Evolutionary conservation across 805 yeast genomes (phyloP).

Genomic region (Millerozyma acaciae): DNA sequence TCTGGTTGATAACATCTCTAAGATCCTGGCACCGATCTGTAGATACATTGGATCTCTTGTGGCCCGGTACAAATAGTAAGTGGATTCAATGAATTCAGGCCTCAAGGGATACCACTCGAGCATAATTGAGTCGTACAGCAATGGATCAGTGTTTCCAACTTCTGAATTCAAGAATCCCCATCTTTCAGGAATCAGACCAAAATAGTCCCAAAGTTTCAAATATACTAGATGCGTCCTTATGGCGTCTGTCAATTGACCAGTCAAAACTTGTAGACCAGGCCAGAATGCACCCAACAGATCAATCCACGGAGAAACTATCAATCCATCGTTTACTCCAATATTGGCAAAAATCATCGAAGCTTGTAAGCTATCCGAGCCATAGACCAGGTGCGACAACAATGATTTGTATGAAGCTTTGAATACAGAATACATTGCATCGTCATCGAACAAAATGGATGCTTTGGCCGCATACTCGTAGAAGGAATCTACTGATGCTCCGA

Average conservation of each 20-base stretch:
- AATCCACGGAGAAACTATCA: conserved; percentile 59
- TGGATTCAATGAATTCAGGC: conserved; percentile 89
- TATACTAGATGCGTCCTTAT: conserved; percentile 55
- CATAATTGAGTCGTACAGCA: conserved; percentile 34
- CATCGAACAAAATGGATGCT: conserved; percentile 61
- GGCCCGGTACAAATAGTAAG: conserved; percentile 77
- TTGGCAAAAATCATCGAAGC: conserved; percentile 49
- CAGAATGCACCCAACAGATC: conserved; percentile 86
- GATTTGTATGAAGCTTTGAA: conserved; percentile 53
- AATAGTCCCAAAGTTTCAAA: conserved; percentile 75
- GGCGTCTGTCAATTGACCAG: conserved; percentile 72
- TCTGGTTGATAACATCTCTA: conserved; percentile 49
- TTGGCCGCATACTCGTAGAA: conserved; percentile 87
- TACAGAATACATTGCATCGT: conserved; percentile 60
- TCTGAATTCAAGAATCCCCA: conserved; percentile 48
- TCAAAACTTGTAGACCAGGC: conserved; percentile 78
- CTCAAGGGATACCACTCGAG: conserved; percentile 91
- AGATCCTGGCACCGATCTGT: conserved; percentile 64
- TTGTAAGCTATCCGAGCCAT: conserved; percentile 19
- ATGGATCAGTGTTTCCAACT: conserved; percentile 2
- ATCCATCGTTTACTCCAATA: conserved; percentile 52
- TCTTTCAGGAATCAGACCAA: conserved; percentile 82
- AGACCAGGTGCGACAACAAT: conserved; percentile 41
- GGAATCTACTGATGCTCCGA: conserved; percentile 91
- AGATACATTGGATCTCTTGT: conserved; percentile 83